These are phyloP conservation scores for Rhododendron williamsianum DNA, from an alignment of 148 eudicot species.

Conservation along the genomic window DNA sequence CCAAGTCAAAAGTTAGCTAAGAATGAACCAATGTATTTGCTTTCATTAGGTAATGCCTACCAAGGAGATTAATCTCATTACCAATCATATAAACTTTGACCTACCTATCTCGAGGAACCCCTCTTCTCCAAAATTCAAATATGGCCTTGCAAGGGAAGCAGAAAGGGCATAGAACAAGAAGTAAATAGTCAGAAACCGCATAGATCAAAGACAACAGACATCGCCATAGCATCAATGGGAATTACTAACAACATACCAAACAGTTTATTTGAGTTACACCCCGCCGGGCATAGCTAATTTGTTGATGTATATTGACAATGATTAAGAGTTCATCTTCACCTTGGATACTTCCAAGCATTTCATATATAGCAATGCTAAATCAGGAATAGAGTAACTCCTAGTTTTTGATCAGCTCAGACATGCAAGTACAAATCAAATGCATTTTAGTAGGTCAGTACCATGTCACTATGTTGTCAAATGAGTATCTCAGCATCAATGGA, in stretches of 20 bases:
- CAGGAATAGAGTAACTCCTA: background rate
- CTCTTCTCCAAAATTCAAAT: background rate
- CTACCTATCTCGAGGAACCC: background rate
- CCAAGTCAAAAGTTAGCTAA: background rate
- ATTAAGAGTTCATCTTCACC: background rate
- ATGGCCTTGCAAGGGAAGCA: background rate
- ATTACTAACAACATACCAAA: background rate
- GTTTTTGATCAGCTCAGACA: background rate
- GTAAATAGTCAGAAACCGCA: background rate
- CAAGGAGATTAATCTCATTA: background rate
- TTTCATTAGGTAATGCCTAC: background rate
- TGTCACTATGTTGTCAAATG: no score
- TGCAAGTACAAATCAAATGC: background rate
- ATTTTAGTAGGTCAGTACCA: background rate
- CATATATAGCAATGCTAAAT: background rate
- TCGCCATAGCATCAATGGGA: background rate
- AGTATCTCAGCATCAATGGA: background rate
- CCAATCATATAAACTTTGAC: background rate
- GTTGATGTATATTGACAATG: background rate
- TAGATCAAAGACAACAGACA: background rate
- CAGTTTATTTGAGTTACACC: background rate
- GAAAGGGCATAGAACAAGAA: background rate
- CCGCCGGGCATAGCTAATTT: background rate
- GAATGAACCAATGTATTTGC: background rate
- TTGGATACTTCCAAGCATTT: background rate